Percentiles rank a stretch among this genome's conserved stretches.
These are phyloP conservation scores for Ophiocordyceps australis DNA, from an alignment of 2,329 filamentous ascomycete genomes.

Conservation along the genomic window DNA sequence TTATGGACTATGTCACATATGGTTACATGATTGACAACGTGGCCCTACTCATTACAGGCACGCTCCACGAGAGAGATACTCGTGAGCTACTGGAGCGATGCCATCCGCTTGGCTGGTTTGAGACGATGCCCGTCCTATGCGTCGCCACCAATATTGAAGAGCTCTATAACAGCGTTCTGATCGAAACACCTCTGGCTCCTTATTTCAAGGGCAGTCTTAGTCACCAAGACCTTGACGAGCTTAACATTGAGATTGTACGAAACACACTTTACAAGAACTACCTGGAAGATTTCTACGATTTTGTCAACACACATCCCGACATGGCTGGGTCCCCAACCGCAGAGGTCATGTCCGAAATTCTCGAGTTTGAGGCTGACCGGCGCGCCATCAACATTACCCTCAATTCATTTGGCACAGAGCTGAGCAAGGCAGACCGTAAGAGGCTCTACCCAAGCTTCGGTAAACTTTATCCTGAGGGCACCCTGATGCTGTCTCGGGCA, in stretches of 20 bases:
- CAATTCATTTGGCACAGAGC: slow-evolving; percentile 94
- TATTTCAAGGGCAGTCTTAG: slow-evolving; percentile 96
- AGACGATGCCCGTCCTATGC: slow-evolving; percentile 95
- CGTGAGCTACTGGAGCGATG: slow-evolving; percentile 88
- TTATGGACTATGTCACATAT: slow-evolving; percentile 97
- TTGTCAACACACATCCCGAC: slow-evolving; percentile 78
- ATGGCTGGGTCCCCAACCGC: slow-evolving; percentile 77
- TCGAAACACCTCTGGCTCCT: slow-evolving; percentile 86
- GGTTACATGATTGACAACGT: slow-evolving; percentile 99
- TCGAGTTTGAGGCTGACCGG: slow-evolving; percentile 93
- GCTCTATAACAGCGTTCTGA: slow-evolving; percentile 91
- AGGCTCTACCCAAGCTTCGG: slow-evolving; percentile 93
- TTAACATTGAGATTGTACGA: slow-evolving; percentile 97
- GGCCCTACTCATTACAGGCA: slow-evolving; percentile 91
- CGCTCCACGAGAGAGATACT: slow-evolving; percentile 91
- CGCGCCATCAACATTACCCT: slow-evolving; percentile 97
- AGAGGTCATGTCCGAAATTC: slow-evolving; percentile 87
- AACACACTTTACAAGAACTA: slow-evolving; percentile 99
- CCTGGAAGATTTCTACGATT: slow-evolving; percentile 89
- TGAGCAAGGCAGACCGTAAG: slow-evolving; percentile 82
- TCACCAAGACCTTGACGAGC: slow-evolving; percentile 91
- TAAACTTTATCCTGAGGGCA: slow-evolving; percentile 82
- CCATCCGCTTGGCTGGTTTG: slow-evolving; percentile 95
- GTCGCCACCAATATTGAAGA: slow-evolving; percentile 98
- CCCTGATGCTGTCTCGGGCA: slow-evolving; percentile 81